Percentiles rank a stretch among this genome's conserved stretches.
Conservation (phyloP, 352 stramenopile genomes). For the Halophytophthora batemanensis region DNA sequence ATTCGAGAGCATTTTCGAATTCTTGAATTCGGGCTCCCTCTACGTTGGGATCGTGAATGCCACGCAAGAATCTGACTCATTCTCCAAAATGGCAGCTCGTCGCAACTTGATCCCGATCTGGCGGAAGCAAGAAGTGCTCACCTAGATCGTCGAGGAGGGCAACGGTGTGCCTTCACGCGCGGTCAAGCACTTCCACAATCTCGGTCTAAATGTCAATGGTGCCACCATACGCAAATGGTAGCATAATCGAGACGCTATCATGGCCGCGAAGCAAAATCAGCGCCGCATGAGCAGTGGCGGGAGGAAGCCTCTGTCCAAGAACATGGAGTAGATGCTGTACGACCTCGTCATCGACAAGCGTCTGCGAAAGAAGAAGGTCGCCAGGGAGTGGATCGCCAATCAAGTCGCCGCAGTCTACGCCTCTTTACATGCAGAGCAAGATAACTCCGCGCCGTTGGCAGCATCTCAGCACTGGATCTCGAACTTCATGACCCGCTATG, state of each 20-base stretch:
- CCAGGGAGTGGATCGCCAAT: conserved; percentile 4
- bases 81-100: background rate
- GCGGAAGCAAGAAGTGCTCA: conserved; percentile 18
- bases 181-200: conserved; percentile 10
- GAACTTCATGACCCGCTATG: conserved; percentile 27
- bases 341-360: conserved; percentile 9
- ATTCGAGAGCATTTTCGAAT: too few species aligned
- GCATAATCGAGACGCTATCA: conserved; percentile 12
- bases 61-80: too few species aligned
- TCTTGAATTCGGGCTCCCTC: too few species aligned
- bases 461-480: conserved; percentile 23
- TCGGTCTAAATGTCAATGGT: conserved; percentile 12
- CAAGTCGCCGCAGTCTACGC: too few species aligned
- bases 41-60: too few species aligned
- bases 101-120: conserved; percentile 14
- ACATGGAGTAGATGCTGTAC: conserved; percentile 14
- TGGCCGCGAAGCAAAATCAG: conserved; percentile 13
- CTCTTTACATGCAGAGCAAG: too few species aligned
- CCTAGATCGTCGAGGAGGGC: conserved; percentile 14
- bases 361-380: conserved; percentile 10
- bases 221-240: conserved; percentile 23
- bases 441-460: background rate
- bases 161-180: conserved; percentile 10
- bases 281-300: conserved; percentile 7
- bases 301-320: conserved; percentile 9